Conservation (phyloP, 2,329 filamentous ascomycete genomes). For the Pseudopyricularia javanii region DNA sequence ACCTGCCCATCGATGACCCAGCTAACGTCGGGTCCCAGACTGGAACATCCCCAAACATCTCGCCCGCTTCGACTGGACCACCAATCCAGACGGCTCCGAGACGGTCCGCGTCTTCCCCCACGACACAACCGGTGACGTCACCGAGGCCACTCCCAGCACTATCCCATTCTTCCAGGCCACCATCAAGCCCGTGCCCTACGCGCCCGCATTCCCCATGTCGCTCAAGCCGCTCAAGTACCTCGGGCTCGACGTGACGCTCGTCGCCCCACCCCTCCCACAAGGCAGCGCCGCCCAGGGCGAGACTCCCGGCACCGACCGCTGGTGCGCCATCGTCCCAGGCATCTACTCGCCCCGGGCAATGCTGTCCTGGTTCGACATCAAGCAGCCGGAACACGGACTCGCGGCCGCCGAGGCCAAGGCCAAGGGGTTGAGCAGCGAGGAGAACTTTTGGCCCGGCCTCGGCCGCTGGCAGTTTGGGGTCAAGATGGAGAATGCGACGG, state of each 20-base stretch:
- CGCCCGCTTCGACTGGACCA: slow-evolving; percentile 34
- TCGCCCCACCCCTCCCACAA: slow-evolving; percentile 35
- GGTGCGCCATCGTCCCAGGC: slow-evolving; percentile 24
- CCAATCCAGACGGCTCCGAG: slow-evolving; percentile 20
- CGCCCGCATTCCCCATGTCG: slow-evolving; percentile 30
- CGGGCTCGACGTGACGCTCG: slow-evolving; percentile 28
- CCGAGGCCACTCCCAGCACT: slow-evolving; percentile 18
- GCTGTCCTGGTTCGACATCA: slow-evolving; percentile 35
- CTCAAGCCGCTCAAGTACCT: slow-evolving; percentile 23
- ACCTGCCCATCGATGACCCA: too few relatives aligned
- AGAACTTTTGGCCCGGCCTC: slow-evolving; percentile 35
- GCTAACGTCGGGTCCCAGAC: slow-evolving; percentile 18
- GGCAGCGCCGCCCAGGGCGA: slow-evolving; percentile 26
- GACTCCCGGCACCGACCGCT: slow-evolving; percentile 31
- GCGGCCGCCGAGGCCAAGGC: slow-evolving; percentile 1
- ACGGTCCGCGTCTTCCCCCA: slow-evolving; percentile 31
- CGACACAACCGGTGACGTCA: slow-evolving; percentile 17
- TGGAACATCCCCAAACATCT: slow-evolving; percentile 46
- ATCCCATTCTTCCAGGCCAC: slow-evolving; percentile 32
- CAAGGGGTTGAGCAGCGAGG: slow-evolving; percentile 7
- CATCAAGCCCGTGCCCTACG: slow-evolving; percentile 26
- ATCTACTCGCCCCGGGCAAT: slow-evolving; percentile 17
- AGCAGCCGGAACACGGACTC: slow-evolving; percentile 20
- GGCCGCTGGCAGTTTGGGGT: slow-evolving; percentile 29
- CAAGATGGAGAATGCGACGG: slow-evolving; percentile 22